Evolutionary conservation across 305 asterid genomes (phyloP).

Genomic region (Rubia tinctorum): DNA sequence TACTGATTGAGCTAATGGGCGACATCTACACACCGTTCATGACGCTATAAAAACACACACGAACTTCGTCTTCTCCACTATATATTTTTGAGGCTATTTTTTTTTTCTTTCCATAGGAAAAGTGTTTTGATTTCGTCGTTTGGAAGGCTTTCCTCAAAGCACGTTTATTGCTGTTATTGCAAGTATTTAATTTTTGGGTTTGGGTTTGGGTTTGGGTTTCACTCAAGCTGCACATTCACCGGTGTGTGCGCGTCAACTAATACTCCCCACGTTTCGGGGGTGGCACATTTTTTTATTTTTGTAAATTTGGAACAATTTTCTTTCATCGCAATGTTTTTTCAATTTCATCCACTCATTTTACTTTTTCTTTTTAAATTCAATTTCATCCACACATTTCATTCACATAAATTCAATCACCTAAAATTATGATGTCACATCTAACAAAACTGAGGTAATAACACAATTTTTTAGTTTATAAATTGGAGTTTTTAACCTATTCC

Average conservation of each 20-base stretch:
- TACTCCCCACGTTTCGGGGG: too few relatives aligned
- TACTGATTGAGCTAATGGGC: not conserved
- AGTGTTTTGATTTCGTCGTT: slow-evolving; percentile 7
- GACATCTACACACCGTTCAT: not conserved
- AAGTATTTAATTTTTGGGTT: not conserved
- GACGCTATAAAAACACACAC: not conserved
- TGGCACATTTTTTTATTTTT: too few relatives aligned
- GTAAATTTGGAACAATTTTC: too few relatives aligned
- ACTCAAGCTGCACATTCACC: not conserved
- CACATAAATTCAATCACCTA: too few relatives aligned
- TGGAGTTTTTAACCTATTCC: not conserved
- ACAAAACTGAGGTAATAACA: too few relatives aligned
- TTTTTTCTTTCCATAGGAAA: not conserved
- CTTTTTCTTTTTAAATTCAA: too few relatives aligned
- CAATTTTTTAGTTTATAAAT: not conserved
- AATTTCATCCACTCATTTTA: too few relatives aligned
- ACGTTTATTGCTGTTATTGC: slow-evolving; percentile 1
- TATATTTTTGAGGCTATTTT: not conserved
- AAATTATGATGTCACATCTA: too few relatives aligned
- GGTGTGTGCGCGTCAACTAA: not conserved
- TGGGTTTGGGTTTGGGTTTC: not conserved
- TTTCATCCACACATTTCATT: too few relatives aligned
- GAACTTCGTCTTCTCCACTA: slow-evolving; percentile 8
- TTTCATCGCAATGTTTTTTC: too few relatives aligned
- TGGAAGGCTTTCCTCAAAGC: not conserved